Evolutionary conservation across 2,329 filamentous ascomycete species (phyloP), one percentile per base, ranked within the genome.

Genomic region (Phoma sp.): DNA sequence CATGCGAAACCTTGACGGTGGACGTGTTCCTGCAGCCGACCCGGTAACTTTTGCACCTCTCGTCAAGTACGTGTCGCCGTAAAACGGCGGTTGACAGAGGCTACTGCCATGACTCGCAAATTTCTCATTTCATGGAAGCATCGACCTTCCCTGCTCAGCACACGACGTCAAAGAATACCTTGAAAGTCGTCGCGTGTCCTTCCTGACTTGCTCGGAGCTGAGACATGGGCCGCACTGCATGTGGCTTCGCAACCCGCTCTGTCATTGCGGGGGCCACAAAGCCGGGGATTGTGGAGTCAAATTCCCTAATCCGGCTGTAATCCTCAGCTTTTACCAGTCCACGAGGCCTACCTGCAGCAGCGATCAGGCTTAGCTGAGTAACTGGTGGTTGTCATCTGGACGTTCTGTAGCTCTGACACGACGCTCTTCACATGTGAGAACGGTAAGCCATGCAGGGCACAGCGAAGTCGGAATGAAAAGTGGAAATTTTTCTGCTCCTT

Each of bases 281-380:
- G 25, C 46, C 20, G 38, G 53, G 56, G 57, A 47, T 49, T 42
- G 61, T 62, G 60, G 38, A 54, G 51, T 40, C 45, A 39, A 23
- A 14, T 32, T 49, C 33, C 51, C 34, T 55, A 55, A 54, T 49
- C n/a, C 32, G 40, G 42, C 33, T 42, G 42, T 23, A 45, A 45
- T 39, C 20, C 29, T 51, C 42, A 47, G 37, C 29, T 53, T 36
- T 28, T 10, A 49, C 23, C 33, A 25, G 47, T 48, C 21, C 60
- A 65, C 60, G 62, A 57, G 64, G 53, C 42, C 21, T 53, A 50
- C 40, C 34, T 57, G 59, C 64, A 59, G 56, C 34, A 56, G 38
- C 42, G 39, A 46, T 20, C 29, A 38, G 10, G 34, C 40, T 37
- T 37, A 50, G 53, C 43, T 52, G 47, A 39, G 42, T 14, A 42